Percentiles rank a stretch among this genome's conserved stretches.
Evolutionary conservation across 2,329 filamentous ascomycete genomes (phyloP).

Genomic region (Talaromyces sp.): DNA sequence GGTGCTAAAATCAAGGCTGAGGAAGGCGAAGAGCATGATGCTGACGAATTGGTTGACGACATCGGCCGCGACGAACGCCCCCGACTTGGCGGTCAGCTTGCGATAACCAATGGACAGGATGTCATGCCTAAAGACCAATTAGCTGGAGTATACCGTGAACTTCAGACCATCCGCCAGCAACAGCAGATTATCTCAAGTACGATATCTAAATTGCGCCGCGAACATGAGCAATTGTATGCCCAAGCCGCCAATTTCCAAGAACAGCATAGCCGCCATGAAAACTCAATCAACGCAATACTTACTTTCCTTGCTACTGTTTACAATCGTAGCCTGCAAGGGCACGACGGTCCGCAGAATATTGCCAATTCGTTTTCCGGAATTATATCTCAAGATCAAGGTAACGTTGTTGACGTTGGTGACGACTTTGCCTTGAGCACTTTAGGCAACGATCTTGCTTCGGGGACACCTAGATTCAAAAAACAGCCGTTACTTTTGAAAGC

Average conservation of each 20-base stretch:
- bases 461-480: constrained; percentile 44
- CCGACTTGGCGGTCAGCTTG: constrained; percentile 42
- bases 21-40: constrained; percentile 62
- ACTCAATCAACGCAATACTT: constrained; percentile 97
- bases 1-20: constrained; percentile 48
- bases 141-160: constrained; percentile 71
- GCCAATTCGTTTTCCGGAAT: constrained; percentile 79
- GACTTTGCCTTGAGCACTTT: constrained; percentile 42
- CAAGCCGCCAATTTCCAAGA: constrained; percentile 87
- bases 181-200: constrained; percentile 82
- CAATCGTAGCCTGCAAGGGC: constrained; percentile 85
- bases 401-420: constrained; percentile 63
- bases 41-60: constrained; percentile 58
- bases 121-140: constrained; percentile 70
- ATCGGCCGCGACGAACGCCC: constrained; percentile 35
- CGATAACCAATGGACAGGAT: constrained; percentile 37
- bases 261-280: constrained; percentile 94
- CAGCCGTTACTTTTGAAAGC: constrained; percentile 50
- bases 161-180: constrained; percentile 78
- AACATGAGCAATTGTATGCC: constrained; percentile 83
- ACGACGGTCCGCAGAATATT: constrained; percentile 71
- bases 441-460: constrained; percentile 35
- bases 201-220: constrained; percentile 74
- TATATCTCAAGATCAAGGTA: constrained; percentile 63
- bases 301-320: constrained; percentile 97